These are phyloP conservation scores for Penicillium ochrochloron DNA, from an alignment of 495 filamentous ascomycete species.

Conservation along the genomic window DNA sequence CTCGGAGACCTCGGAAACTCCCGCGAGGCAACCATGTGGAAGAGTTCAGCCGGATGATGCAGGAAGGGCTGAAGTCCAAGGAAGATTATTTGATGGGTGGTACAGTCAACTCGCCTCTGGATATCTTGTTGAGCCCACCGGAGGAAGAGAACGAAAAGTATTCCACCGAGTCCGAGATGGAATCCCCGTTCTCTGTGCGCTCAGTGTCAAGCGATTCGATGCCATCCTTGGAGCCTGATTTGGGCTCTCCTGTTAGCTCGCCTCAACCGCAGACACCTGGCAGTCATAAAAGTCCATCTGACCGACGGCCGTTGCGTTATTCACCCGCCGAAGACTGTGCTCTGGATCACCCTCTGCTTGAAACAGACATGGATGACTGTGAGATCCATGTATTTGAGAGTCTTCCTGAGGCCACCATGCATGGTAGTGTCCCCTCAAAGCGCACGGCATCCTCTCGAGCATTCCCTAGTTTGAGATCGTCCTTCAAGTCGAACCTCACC, in stretches of 20 bases:
- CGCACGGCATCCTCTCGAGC: conserved; percentile 32
- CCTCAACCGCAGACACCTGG: conserved; percentile 41
- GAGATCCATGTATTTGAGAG: conserved; percentile 32
- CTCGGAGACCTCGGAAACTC: conserved; percentile 40
- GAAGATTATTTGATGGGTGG: conserved; percentile 40
- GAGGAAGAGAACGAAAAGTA: conserved; percentile 45
- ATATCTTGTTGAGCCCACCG: conserved; percentile 53
- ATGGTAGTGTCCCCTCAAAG: conserved; percentile 29
- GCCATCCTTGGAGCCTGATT: conserved; percentile 63
- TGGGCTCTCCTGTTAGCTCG: conserved; percentile 50
- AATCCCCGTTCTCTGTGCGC: conserved; percentile 46
- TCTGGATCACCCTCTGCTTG: conserved; percentile 60
- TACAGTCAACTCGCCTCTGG: conserved; percentile 40
- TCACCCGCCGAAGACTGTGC: conserved; percentile 58
- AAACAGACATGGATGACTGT: conserved; percentile 39
- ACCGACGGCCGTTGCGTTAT: conserved; percentile 45
- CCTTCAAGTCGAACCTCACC: conserved; percentile 93
- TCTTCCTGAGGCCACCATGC: conserved; percentile 24
- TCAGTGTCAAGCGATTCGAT: conserved; percentile 65
- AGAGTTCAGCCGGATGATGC: conserved; percentile 50
- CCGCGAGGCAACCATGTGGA: conserved; percentile 50
- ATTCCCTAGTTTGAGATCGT: conserved; percentile 51
- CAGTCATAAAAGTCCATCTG: conserved; percentile 44
- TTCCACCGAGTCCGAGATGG: conserved; percentile 46
- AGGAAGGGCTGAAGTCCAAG: conserved; percentile 42